Conservation (phyloP, 2,329 filamentous ascomycete genomes). For the Scolecobasidium constrictum region DNA sequence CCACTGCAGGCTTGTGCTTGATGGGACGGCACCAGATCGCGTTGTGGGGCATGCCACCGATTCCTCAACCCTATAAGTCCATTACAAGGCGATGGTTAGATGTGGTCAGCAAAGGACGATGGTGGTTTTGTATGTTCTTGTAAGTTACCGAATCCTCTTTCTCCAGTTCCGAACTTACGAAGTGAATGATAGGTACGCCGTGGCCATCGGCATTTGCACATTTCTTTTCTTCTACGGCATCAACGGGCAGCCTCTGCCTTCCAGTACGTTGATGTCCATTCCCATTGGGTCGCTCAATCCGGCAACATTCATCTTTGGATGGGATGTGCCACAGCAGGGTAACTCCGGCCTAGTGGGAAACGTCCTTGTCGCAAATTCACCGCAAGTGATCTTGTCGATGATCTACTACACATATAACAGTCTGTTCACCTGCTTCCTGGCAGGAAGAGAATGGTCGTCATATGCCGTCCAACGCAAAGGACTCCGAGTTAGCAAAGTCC, state of each 20-base stretch:
- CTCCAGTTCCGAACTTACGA: not conserved
- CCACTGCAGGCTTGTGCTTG: conserved; percentile 10
- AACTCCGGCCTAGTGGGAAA: conserved; percentile 11
- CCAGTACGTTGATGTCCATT: not conserved
- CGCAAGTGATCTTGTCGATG: conserved; percentile 36
- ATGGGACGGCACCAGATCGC: not conserved
- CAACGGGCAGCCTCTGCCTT: not conserved
- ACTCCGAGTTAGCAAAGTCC: conserved; percentile 26
- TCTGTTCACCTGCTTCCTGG: conserved; percentile 35
- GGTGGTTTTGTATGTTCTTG: not conserved
- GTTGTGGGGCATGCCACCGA: not conserved
- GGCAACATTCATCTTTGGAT: conserved; percentile 9
- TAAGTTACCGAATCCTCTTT: conserved; percentile 1
- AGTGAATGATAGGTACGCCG: not conserved
- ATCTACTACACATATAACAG: conserved; percentile 33
- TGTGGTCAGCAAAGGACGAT: not conserved
- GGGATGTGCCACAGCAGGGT: conserved; percentile 6
- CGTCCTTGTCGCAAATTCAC: conserved; percentile 34
- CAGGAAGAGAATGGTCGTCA: conserved; percentile 35
- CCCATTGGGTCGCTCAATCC: not conserved
- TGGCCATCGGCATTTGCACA: not conserved
- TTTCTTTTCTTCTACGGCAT: not conserved
- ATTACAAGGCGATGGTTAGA: not conserved
- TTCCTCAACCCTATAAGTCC: not conserved
- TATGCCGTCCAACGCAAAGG: conserved; percentile 22